phyloP scores from a whole-genome alignment of 2,329 filamentous ascomycete genomes.

The Trichoderma hamatum region DNA sequence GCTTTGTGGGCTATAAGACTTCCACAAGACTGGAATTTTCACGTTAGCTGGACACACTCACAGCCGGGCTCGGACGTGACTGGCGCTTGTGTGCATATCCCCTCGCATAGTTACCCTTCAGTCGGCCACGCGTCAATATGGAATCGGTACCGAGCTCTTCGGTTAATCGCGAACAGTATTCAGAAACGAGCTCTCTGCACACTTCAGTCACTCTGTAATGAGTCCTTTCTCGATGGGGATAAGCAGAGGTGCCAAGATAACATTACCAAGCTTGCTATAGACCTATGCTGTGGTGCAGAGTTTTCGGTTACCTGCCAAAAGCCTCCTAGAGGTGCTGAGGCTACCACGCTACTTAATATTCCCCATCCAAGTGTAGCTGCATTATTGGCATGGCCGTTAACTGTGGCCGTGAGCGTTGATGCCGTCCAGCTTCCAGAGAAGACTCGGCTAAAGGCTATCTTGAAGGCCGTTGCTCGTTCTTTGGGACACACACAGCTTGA shows the following conservation, averaged over 20 bases:
- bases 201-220: neutral
- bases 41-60: neutral
- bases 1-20: neutral
- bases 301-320: neutral
- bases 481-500: neutral
- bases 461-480: neutral
- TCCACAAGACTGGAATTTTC: neutral
- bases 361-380: neutral
- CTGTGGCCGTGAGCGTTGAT: neutral
- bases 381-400: neutral
- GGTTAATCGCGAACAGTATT: neutral
- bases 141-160: neutral
- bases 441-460: neutral
- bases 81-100: neutral
- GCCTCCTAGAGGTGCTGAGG: neutral
- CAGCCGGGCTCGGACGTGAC: neutral
- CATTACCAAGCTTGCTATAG: neutral
- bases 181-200: neutral
- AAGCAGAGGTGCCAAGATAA: neutral
- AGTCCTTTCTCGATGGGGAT: neutral
- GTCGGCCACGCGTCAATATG: neutral
- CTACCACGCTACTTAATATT: neutral
- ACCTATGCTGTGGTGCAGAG: neutral
- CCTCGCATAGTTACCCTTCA: neutral
- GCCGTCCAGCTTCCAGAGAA: neutral